These are phyloP conservation scores for Metschnikowia orientalis DNA, from an alignment of 805 yeast genomes.

Conservation along the genomic window DNA sequence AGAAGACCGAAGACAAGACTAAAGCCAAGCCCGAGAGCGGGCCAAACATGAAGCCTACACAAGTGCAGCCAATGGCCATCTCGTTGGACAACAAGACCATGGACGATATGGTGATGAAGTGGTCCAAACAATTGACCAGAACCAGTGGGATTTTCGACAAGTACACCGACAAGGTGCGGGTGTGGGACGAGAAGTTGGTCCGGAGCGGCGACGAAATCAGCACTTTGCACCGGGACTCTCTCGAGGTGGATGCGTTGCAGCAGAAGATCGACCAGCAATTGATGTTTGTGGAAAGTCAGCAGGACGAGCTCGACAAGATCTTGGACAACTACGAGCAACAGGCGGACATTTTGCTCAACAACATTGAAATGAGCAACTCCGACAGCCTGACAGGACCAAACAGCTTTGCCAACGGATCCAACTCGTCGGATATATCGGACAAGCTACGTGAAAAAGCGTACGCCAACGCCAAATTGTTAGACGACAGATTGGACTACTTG, in stretches of 20 bases:
- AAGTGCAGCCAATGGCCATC: conserved; percentile 61
- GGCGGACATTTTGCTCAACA: conserved; percentile 47
- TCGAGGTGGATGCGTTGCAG: conserved; percentile 82
- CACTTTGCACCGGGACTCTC: conserved; percentile 69
- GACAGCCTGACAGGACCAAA: conserved; percentile 10
- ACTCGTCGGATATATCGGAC: conserved; percentile 55
- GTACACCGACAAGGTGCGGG: conserved; percentile 68
- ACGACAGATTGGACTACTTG: conserved; percentile 71
- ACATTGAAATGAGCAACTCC: conserved; percentile 28
- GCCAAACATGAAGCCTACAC: conserved; percentile 44
- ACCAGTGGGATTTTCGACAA: conserved; percentile 70
- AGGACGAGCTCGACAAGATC: conserved; percentile 80
- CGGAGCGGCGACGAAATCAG: conserved; percentile 82
- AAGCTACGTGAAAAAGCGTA: conserved; percentile 88
- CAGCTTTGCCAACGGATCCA: conserved; percentile 6
- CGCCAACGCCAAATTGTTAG: conserved; percentile 77
- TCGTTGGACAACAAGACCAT: conserved; percentile 85
- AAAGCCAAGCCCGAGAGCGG: conserved; percentile 18
- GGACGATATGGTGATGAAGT: conserved; percentile 86
- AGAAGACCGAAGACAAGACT: conserved; percentile 5
- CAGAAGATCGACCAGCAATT: conserved; percentile 82
- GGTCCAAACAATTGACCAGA: conserved; percentile 82
- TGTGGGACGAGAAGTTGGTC: conserved; percentile 83
- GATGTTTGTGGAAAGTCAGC: conserved; percentile 83
- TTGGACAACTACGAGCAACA: conserved; percentile 79